Conservation (phyloP, 2,329 filamentous ascomycete species). For the Cylindrodendrum hubeiense region DNA sequence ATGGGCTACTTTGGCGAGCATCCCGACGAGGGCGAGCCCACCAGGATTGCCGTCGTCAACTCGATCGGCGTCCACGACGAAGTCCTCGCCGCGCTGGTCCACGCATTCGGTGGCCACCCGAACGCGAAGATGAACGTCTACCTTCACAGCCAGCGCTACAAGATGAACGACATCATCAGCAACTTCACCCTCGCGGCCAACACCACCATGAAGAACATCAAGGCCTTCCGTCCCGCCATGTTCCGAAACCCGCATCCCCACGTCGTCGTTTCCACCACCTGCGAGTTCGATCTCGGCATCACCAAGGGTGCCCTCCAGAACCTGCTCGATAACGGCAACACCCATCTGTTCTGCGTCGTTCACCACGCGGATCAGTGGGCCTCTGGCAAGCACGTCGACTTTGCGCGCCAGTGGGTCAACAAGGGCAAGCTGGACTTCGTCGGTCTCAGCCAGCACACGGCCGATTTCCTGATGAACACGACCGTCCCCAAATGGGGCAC, state of each 20-base stretch:
- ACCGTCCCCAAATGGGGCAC: conserved; percentile 38
- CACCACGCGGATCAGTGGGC: conserved; percentile 46
- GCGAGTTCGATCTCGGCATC: conserved; percentile 42
- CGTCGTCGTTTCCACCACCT: conserved; percentile 46
- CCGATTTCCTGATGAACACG: conserved; percentile 39
- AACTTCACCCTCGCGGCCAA: conserved; percentile 41
- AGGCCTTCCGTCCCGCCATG: conserved; percentile 32
- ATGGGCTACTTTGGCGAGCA: conserved; percentile 11
- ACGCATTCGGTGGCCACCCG: conserved; percentile 41
- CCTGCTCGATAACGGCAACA: conserved; percentile 36
- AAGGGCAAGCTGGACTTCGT: conserved; percentile 42
- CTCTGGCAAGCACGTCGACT: conserved; percentile 36
- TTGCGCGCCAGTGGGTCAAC: conserved; percentile 35
- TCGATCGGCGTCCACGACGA: conserved; percentile 45
- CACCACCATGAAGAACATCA: conserved; percentile 28
- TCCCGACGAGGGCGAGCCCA: background rate
- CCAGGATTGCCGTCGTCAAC: conserved; percentile 40
- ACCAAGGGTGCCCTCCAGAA: conserved; percentile 31
- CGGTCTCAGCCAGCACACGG: conserved; percentile 44
- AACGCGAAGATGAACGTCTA: conserved; percentile 37
- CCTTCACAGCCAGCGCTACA: conserved; percentile 42
- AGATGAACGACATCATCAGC: conserved; percentile 42
- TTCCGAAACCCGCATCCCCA: conserved; percentile 31
- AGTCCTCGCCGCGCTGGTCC: conserved; percentile 42
- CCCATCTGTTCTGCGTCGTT: conserved; percentile 44